Percentiles rank a stretch among this genome's conserved stretches.
Evolutionary conservation across 2,329 filamentous ascomycete species (phyloP).

Genomic region (Pezicula radicicola): DNA sequence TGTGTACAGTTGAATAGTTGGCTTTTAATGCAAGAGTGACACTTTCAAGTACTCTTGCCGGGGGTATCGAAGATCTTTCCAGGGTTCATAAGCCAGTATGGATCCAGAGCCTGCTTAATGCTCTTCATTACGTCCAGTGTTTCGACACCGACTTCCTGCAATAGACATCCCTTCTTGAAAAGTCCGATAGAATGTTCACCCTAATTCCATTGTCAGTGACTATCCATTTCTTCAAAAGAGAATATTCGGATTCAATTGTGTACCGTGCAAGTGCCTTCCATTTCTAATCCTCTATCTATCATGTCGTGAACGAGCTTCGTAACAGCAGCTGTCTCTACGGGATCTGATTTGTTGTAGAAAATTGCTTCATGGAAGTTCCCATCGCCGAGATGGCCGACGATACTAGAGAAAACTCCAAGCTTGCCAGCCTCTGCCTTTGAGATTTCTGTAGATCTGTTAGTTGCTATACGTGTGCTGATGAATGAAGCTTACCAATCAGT

Average conservation of each 20-base stretch:
- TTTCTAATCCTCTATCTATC: constrained; percentile 80
- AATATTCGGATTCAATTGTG: neutral
- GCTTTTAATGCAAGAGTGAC: too few species aligned
- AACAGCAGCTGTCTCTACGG: constrained; percentile 67
- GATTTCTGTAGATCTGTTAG: constrained; percentile 40
- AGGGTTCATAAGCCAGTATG: constrained; percentile 83
- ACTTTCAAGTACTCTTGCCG: too few species aligned
- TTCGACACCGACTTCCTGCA: constrained; percentile 75
- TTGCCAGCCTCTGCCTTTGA: constrained; percentile 85
- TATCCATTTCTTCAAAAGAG: constrained; percentile 11
- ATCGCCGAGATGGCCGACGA: constrained; percentile 86
- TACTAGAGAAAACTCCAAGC: constrained; percentile 77
- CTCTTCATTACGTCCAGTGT: constrained; percentile 80
- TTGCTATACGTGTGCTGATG: neutral
- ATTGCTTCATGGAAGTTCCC: constrained; percentile 93
- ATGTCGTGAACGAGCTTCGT: constrained; percentile 80
- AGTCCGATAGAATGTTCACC: constrained; percentile 84
- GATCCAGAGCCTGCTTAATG: constrained; percentile 77
- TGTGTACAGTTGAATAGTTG: too few species aligned
- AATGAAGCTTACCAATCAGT: constrained; percentile 47
- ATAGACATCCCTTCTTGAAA: constrained; percentile 75
- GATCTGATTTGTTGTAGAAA: constrained; percentile 74
- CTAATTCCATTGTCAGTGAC: constrained; percentile 11
- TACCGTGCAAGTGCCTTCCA: constrained; percentile 85
- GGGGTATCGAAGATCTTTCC: constrained; percentile 16